These are phyloP conservation scores for Zoysia matrella DNA, from an alignment of 202 grass and related monocot species.

Conservation along the genomic window DNA sequence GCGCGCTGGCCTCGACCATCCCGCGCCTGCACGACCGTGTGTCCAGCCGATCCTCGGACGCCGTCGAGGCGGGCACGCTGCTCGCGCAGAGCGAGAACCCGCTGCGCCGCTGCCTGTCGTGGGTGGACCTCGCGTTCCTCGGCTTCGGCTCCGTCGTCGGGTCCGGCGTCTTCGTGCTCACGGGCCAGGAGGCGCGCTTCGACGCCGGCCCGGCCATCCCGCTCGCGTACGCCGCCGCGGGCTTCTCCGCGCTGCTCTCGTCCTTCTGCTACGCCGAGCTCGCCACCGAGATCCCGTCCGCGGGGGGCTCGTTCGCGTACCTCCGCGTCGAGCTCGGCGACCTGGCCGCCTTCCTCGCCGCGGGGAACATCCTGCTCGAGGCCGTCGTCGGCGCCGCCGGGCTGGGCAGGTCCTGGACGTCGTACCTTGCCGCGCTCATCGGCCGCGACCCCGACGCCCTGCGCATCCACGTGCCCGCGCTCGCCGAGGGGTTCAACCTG, in stretches of 20 bases:
- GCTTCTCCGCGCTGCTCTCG: conserved; percentile 63
- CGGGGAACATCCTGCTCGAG: conserved; percentile 62
- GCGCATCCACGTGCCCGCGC: conserved; percentile 54
- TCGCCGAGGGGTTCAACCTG: conserved; percentile 62
- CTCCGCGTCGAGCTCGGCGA: conserved; percentile 75
- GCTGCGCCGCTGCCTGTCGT: conserved; percentile 61
- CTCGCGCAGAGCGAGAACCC: conserved; percentile 62
- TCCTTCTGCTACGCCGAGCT: conserved; percentile 71
- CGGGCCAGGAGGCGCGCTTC: conserved; percentile 75
- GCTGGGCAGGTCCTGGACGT: conserved; percentile 68
- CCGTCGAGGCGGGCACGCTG: conserved; percentile 51
- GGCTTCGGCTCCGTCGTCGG: conserved; percentile 76
- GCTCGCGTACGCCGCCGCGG: conserved; percentile 67
- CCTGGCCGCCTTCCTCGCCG: conserved; percentile 61
- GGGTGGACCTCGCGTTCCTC: conserved; percentile 71
- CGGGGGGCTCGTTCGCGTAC: conserved; percentile 69
- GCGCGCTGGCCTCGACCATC: conserved; percentile 45
- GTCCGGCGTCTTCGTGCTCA: conserved; percentile 71
- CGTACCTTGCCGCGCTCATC: conserved; percentile 63
- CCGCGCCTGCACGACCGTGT: conserved; percentile 57
- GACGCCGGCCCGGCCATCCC: conserved; percentile 66
- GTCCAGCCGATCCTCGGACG: conserved; percentile 55
- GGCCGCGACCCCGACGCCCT: conserved; percentile 62
- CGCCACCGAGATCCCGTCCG: conserved; percentile 70
- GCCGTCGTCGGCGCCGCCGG: conserved; percentile 43